A percentile compares a stretch with the other conserved stretches of the same genome.
Evolutionary conservation across 306 rosid genomes (phyloP).

Genomic region (Casuarina glauca): DNA sequence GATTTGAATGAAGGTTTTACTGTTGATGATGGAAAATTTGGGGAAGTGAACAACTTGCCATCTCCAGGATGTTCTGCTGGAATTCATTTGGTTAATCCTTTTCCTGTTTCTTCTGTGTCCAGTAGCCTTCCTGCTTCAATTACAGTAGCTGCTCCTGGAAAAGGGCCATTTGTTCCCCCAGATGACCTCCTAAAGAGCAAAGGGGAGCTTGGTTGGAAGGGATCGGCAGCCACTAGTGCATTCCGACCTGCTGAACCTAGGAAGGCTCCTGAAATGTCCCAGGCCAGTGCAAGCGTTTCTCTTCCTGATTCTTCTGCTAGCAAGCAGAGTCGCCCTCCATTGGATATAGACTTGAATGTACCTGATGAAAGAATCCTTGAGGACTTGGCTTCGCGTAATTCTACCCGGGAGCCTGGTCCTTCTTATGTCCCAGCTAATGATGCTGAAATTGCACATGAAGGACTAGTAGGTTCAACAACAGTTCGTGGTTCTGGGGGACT

Average conservation of each 20-base stretch:
- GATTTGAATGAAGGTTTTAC: constrained; percentile 92
- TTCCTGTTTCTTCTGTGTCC: constrained; percentile 60
- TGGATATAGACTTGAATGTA: constrained; percentile 87
- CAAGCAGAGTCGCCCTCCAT: constrained; percentile 63
- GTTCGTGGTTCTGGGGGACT: constrained; percentile 68
- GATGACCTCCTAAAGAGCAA: constrained; percentile 65
- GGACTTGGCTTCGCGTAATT: constrained; percentile 50
- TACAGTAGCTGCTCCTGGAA: constrained; percentile 89
- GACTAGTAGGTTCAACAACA: not conserved
- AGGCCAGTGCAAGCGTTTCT: constrained; percentile 37
- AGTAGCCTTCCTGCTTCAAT: constrained; percentile 68
- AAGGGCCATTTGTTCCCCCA: constrained; percentile 77
- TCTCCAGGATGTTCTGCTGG: constrained; percentile 51
- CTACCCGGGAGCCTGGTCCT: constrained; percentile 28
- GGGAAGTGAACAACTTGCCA: constrained; percentile 51
- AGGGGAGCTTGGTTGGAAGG: constrained; percentile 94
- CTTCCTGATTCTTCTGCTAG: constrained; percentile 39
- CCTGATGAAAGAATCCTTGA: constrained; percentile 72
- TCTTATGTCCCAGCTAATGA: constrained; percentile 33
- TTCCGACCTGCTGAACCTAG: constrained; percentile 95
- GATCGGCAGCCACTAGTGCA: constrained; percentile 97
- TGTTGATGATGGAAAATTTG: constrained; percentile 65
- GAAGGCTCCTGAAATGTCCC: constrained; percentile 50
- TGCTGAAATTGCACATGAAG: not conserved
- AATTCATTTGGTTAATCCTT: constrained; percentile 54